Evolutionary conservation across 805 yeast genomes (phyloP), one percentile per base, ranked within the genome.

Genomic region (Ogataea allantospora): DNA sequence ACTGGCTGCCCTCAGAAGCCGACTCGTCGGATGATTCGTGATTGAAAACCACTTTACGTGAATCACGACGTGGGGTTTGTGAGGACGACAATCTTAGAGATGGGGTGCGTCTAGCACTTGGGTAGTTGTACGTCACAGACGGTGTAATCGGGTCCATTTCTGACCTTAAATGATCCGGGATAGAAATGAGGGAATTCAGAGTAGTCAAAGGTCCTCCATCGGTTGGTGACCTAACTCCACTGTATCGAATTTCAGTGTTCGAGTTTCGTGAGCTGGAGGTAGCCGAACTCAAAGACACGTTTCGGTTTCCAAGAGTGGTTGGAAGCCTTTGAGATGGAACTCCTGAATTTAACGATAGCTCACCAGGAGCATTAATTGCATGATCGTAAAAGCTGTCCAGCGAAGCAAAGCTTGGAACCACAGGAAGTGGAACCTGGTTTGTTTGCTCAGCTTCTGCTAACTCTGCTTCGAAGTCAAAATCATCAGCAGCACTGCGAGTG

Each of bases 371-470:
- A 2, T 41, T 32, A 16, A 45, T 42, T 2, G 51, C 44, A 27
- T 53, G 57, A 30, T 55, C 67, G 53, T 80, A 79, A 42, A 75
- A 71, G 55, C 88, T 78, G 52, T 81, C 88, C 53, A 84, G 63
- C 0, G 89, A 83, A 1, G 91, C 91, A 66, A 82, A 83, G 44
- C 88, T 81, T 27, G 84, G 85, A 44, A 77, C 80, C 11, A 80
- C 66, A 0, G 87, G 87, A 26, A 83, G 14, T 38, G 46, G 33
- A 2, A 35, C 47, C 8, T 45, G 36, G 16, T 44, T 39, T 9
- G 23, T 16, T 2, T 20, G 16, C 7, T 44, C 51, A 7, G 40
- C 24, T n/a, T 35, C 20, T 13, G 36, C 33, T 9, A 53, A 37
- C 4, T 49, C 57, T 12, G 44, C 40, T 40, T 53, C 38, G 33